Conservation (phyloP, 352 stramenopile genomes). For the Globisporangium recalcitrans region DNA sequence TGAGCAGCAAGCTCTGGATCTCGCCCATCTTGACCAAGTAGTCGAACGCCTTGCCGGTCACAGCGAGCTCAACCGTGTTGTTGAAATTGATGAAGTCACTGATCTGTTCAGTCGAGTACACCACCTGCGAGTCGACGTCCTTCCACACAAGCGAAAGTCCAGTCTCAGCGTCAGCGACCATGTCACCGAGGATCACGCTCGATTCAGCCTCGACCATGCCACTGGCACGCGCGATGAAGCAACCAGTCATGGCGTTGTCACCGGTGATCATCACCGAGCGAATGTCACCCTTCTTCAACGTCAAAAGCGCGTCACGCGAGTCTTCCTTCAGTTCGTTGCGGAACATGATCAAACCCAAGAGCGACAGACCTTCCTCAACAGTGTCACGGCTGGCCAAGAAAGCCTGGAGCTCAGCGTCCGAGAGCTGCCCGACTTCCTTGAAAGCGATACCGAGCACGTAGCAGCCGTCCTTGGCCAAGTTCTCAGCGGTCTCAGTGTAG, state of each 20-base stretch:
- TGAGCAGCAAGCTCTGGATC: constrained; percentile 52
- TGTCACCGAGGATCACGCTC: constrained; percentile 59
- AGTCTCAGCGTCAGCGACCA: constrained; percentile 34
- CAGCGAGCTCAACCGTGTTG: constrained; percentile 45
- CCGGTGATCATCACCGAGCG: constrained; percentile 86
- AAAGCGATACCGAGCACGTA: constrained; percentile 86
- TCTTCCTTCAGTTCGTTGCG: constrained; percentile 87
- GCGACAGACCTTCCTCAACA: constrained; percentile 64
- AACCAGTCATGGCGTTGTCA: constrained; percentile 77
- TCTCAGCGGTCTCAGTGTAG: constrained; percentile 57
- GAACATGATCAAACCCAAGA: constrained; percentile 87
- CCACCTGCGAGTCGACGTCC: constrained; percentile 52
- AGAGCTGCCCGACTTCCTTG: constrained; percentile 44
- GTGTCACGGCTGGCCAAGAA: constrained; percentile 60
- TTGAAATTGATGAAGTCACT: constrained; percentile 33
- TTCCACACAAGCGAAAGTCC: constrained; percentile 47
- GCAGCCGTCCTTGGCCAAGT: constrained; percentile 70
- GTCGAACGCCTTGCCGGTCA: constrained; percentile 74
- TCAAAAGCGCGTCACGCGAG: constrained; percentile 66
- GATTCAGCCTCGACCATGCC: constrained; percentile 46
- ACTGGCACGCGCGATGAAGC: constrained; percentile 67
- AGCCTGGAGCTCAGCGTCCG: constrained; percentile 28
- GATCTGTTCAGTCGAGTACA: constrained; percentile 47
- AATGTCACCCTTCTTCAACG: constrained; percentile 76
- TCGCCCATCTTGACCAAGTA: constrained; percentile 56